Evolutionary conservation across 495 filamentous ascomycete species (phyloP).

Genomic region (Aspergillus bertholletiae): DNA sequence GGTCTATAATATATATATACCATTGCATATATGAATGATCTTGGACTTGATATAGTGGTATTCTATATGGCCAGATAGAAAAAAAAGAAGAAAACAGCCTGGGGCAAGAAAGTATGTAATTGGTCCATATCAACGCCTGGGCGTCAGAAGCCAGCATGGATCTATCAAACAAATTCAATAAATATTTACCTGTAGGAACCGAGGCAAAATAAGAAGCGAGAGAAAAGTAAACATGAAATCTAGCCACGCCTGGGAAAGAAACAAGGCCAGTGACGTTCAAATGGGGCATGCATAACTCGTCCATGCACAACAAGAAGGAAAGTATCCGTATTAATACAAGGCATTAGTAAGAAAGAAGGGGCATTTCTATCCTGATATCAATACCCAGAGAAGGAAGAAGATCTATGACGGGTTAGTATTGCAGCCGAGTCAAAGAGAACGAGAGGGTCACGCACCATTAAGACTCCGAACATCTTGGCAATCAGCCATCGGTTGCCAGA

Average conservation of each 20-base stretch:
- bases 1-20: too few species aligned
- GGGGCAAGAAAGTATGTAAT: background rate
- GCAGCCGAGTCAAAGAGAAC: background rate
- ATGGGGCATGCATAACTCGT: conserved; percentile 4
- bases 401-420: conserved; percentile 33
- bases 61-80: background rate
- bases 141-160: background rate
- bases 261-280: background rate
- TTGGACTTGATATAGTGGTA: background rate
- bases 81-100: background rate
- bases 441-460: conserved; percentile 54
- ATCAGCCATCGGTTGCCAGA: conserved; percentile 94
- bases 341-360: conserved; percentile 18
- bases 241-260: conserved; percentile 6
- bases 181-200: background rate
- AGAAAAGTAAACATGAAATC: conserved; percentile 1
- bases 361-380: conserved; percentile 49
- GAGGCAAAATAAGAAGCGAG: background rate
- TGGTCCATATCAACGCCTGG: background rate
- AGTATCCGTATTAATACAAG: conserved; percentile 38
- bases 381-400: conserved; percentile 59
- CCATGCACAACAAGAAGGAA: conserved; percentile 17
- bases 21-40: background rate
- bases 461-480: conserved; percentile 97
- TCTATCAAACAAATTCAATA: background rate